A percentile compares a stretch with the other conserved stretches of the same genome.
Evolutionary conservation across 1,284 basidiomycete genomes (phyloP).

Genomic region (Trichosporon sp.): DNA sequence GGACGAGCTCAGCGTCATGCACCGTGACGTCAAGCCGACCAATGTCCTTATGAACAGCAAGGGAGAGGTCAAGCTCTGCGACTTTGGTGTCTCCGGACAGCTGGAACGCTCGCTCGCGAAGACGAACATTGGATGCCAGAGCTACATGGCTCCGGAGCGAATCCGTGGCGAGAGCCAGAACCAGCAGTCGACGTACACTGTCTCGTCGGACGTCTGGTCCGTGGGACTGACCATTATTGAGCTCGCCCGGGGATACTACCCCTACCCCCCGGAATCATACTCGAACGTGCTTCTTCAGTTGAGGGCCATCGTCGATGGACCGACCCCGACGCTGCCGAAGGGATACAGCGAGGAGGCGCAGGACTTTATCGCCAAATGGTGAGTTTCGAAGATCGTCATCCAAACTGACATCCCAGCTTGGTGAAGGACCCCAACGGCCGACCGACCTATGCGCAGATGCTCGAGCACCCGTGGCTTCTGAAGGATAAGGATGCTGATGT

Average conservation of each 20-base stretch:
- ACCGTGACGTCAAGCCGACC: conserved; percentile 90
- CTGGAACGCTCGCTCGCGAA: conserved; percentile 93
- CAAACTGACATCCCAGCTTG: conserved; percentile 53
- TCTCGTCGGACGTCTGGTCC: conserved; percentile 97
- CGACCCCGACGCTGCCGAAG: conserved; percentile 75
- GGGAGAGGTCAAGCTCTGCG: conserved; percentile 90
- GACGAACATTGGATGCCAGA: conserved; percentile 98
- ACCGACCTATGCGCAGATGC: conserved; percentile 76
- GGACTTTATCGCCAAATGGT: conserved; percentile 53
- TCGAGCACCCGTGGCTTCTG: conserved; percentile 68
- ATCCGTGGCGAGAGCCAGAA: conserved; percentile 91
- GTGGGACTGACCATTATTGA: conserved; percentile 95
- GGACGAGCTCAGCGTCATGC: conserved; percentile 93
- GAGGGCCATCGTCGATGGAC: conserved; percentile 91
- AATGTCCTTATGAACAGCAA: conserved; percentile 87
- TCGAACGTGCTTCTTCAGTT: conserved; percentile 94
- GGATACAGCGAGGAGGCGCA: conserved; percentile 49
- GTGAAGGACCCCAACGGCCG: conserved; percentile 69
- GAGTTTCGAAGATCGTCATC: conserved; percentile 27
- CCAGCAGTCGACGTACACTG: conserved; percentile 83
- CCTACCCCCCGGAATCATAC: conserved; percentile 98
- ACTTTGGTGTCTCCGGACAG: conserved; percentile 97
- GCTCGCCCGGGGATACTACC: conserved; percentile 84
- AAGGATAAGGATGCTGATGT: conserved; percentile 58
- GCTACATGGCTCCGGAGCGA: conserved; percentile 98